A percentile compares a stretch with the other conserved stretches of the same genome.
These are phyloP conservation scores for Musa balbisiana DNA, from an alignment of 202 grass and related monocot genomes.

Conservation along the genomic window DNA sequence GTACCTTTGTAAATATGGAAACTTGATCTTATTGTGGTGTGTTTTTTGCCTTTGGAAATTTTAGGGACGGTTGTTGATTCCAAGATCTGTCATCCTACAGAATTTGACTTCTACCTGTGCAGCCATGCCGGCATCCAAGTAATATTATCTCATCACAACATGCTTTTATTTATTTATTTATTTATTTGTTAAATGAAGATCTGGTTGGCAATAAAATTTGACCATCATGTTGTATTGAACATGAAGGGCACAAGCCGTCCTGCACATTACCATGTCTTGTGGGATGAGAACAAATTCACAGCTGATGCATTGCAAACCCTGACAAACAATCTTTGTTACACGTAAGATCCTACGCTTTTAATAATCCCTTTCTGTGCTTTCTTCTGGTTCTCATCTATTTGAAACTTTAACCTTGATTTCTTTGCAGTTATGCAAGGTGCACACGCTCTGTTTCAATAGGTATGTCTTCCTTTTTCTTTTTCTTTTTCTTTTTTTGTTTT, in stretches of 20 bases:
- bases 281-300: constrained; percentile 97
- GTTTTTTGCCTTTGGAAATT: not conserved
- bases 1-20: not conserved
- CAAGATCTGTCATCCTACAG: constrained; percentile 20
- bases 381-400: not conserved
- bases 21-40: not conserved
- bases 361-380: not conserved
- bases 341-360: constrained; percentile 36
- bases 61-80: constrained; percentile 17
- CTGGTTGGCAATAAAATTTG: too few relatives aligned
- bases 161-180: not conserved
- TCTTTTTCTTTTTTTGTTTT: not conserved
- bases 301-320: constrained; percentile 80
- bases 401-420: not conserved
- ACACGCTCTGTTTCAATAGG: constrained; percentile 95
- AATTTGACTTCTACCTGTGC: constrained; percentile 24
- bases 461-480: constrained; percentile 22
- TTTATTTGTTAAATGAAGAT: too few relatives aligned
- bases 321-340: constrained; percentile 99
- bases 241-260: constrained; percentile 87
- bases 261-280: constrained; percentile 94
- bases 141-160: not conserved
- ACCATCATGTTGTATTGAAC: too few relatives aligned
- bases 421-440: constrained; percentile 87
- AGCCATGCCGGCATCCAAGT: constrained; percentile 23